Evolutionary conservation across 768 basidiomycete genomes (phyloP).

Genomic region (Lentinula detonsa): DNA sequence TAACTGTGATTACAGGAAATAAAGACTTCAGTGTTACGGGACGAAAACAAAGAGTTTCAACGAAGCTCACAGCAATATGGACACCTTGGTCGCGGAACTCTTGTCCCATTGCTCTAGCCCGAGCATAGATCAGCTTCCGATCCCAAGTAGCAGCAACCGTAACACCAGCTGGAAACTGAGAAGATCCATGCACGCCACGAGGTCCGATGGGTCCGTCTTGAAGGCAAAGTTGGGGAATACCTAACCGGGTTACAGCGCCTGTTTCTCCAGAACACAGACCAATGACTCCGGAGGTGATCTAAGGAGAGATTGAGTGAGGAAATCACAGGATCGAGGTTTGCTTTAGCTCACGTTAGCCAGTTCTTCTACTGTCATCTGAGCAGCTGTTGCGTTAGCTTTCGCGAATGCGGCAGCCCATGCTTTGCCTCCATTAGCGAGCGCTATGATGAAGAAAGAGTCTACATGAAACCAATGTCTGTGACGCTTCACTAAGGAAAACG

Average conservation of each 20-base stretch:
- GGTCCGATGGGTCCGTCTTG: background rate
- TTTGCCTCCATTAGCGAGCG: background rate
- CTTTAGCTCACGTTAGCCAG: background rate
- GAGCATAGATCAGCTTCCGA: slow-evolving; percentile 33
- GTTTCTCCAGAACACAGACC: background rate
- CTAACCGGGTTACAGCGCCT: background rate
- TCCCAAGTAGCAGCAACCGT: slow-evolving; percentile 17
- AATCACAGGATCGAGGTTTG: background rate
- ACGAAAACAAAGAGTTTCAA: background rate
- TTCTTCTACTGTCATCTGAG: background rate
- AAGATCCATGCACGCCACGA: background rate
- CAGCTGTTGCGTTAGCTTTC: background rate
- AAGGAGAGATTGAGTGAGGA: background rate
- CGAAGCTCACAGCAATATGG: slow-evolving; percentile 22
- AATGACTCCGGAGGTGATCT: background rate
- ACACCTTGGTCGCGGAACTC: slow-evolving; percentile 44
- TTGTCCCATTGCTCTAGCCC: slow-evolving; percentile 36
- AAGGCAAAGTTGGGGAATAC: background rate
- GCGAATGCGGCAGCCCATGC: background rate
- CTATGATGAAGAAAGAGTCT: background rate
- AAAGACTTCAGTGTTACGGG: background rate
- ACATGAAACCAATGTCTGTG: background rate
- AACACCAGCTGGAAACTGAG: background rate
- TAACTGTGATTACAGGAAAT: slow-evolving; percentile 3
- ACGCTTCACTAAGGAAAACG: background rate